phyloP scores from a whole-genome alignment of 106 monocot species.

The Phalaenopsis equestris region DNA sequence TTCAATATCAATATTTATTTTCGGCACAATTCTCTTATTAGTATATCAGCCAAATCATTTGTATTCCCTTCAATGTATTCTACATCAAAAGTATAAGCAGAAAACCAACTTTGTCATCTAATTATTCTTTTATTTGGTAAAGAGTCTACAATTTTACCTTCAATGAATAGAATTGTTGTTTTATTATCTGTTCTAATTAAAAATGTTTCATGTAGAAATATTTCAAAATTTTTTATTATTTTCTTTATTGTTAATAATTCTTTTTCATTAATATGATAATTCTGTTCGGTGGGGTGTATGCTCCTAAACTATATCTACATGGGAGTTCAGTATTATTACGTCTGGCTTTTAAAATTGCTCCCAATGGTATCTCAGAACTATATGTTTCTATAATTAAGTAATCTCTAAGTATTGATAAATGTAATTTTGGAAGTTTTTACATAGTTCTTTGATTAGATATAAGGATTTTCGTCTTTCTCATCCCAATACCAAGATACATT shows the following conservation, averaged over 20 bases:
- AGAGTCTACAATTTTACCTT: background rate
- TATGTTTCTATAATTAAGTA: background rate
- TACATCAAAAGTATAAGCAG: background rate
- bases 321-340: background rate
- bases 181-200: background rate
- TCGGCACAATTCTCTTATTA: background rate
- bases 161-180: background rate
- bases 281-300: too few relatives aligned
- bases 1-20: too few relatives aligned
- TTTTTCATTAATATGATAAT: background rate
- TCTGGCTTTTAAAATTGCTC: background rate
- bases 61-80: background rate
- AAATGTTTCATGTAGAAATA: background rate
- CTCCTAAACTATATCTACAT: background rate
- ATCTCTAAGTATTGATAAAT: background rate
- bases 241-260: background rate
- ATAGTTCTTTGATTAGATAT: background rate
- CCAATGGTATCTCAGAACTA: background rate
- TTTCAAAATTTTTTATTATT: background rate
- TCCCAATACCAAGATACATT: background rate
- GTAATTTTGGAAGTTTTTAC: background rate
- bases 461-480: background rate
- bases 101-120: background rate
- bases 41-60: background rate
- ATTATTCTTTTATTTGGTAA: background rate